Evolutionary conservation across 140 eudicot species (phyloP), one percentile per base, ranked within the genome.

Genomic region (Cichorium intybus): DNA sequence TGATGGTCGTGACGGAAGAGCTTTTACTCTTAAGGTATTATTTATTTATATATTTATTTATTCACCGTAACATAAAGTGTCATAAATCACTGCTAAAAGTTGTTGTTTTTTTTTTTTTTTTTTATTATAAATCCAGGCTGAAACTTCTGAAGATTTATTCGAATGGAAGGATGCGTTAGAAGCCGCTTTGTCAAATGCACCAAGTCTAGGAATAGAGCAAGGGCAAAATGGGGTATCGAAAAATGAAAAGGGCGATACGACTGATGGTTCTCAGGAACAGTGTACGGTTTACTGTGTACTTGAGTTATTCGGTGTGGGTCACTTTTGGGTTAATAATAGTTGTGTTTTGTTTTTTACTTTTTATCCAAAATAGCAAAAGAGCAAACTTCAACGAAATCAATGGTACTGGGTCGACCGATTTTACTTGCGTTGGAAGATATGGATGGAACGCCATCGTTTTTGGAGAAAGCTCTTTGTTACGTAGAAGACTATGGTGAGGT

Each of bases 141-240:
- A 92, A 80, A 92, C 99, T 14, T 33, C 68, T 12, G 99, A 92
- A 43, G 97, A 88, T 84, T 77, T 92, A 68, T 35, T 49, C 0
- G 97, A 80, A 69, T 92, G 99, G 99, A 92, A 88, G 76, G 82
- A 71, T 63, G 96, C 99, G 52, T 85, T 92, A 17, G 99, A 88
- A 71, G 82, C 78, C 75, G 97, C 97, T 53, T 69, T 92, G 80
- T 77, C 83, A 72, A 79, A 83, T 63, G 99, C 99, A 50, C 99
- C 98, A 55, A 79, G 81, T 81, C 86, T 87, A 57, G 73, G 86
- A 60, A 54, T 18, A 65, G 75, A 14, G 24, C 49, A 48, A 69
- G 89, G 83, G 31, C 84, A 77, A 81, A 83, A 85, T 71, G 88
- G 83, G 20, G 11, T 73, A 33, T 50, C 82, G 21, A 83, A 70